Base-by-base conservation (phyloP, 2,329 filamentous ascomycete genomes). In the Cladophialophora immunda region DNA sequence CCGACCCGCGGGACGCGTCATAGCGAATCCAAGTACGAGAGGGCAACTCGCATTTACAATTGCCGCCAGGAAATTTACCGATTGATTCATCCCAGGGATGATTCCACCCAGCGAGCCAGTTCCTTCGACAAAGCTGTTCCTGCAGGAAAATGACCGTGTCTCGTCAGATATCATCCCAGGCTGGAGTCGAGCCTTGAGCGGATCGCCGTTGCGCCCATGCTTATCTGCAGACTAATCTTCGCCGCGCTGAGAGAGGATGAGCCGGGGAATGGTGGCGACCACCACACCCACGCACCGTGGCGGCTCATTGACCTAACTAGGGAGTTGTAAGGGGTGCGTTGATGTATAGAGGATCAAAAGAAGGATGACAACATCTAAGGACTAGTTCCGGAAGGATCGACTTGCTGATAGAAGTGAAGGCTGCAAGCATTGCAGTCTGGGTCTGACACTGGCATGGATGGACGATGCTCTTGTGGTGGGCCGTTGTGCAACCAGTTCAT, bases 1-100 rank as follows among this genome's bases (percentile, higher is more conserved):
- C 34, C 55, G 55, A 36, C 19, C 55, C 55, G 55, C 11, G 29
- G 25, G 55, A 29, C 55, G 34, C 34, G 22, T 29, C 34, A 11
- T 17, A 36, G 7, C 34, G n/a, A 58, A 13, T 13, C 8, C 6
- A 11, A 34, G 30, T n/a, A 13, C 27, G 32, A n/a, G n/a, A n/a
- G n/a, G n/a, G n/a, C n/a, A n/a, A n/a, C n/a, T n/a, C n/a, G n/a
- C n/a, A n/a, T n/a, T n/a, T n/a, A n/a, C n/a, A n/a, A n/a, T n/a
- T 22, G 7, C 9, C 22, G 55, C 11, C 38, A 41, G 15, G 38
- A 2, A 15, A n/a, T n/a, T 41, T 3, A n/a, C 38, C 15, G 38
- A 41, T 41, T 41, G 8, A 41, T 41, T 19, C 32, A 6, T 34
- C 32, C 6, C 32, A 34, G 13, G 32, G 4, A n/a, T 17, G 38